phyloP scores from a whole-genome alignment of 1,139 yeast species.

The Pichia cactophila region DNA sequence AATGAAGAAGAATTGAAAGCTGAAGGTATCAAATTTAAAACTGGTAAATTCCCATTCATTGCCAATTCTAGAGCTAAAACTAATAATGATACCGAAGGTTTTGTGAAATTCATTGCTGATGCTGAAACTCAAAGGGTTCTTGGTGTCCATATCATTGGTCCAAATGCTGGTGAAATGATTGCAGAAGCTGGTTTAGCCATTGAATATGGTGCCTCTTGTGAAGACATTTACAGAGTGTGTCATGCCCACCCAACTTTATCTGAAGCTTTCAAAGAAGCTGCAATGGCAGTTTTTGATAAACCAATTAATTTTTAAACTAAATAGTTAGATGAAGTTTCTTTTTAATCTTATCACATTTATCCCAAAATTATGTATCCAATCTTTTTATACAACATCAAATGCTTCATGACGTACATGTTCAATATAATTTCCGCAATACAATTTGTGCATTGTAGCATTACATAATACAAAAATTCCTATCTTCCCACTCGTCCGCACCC shows the following conservation, averaged over 20 bases:
- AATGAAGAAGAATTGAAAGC: constrained; percentile 93
- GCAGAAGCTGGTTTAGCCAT: constrained; percentile 97
- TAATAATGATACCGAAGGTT: constrained; percentile 93
- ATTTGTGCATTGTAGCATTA: too few relatives aligned
- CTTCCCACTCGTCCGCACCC: background rate
- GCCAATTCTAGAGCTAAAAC: constrained; percentile 99
- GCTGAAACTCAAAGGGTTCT: constrained; percentile 94
- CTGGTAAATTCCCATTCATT: constrained; percentile 96
- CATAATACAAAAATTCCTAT: background rate
- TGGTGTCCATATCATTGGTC: constrained; percentile 96
- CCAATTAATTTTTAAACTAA: constrained; percentile 25
- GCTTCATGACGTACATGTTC: too few relatives aligned
- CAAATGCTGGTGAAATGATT: constrained; percentile 99
- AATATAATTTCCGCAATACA: too few relatives aligned
- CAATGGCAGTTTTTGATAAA: constrained; percentile 82
- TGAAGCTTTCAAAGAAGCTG: constrained; percentile 98
- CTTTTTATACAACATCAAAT: too few relatives aligned
- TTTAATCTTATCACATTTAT: background rate
- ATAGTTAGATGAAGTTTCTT: too few relatives aligned
- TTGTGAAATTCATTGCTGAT: constrained; percentile 91
- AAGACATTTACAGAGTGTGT: constrained; percentile 94
- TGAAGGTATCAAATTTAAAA: constrained; percentile 84
- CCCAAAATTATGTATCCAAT: background rate
- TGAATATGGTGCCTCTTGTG: constrained; percentile 98
- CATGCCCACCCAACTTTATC: constrained; percentile 98